Evolutionary conservation across 2,329 filamentous ascomycete genomes (phyloP).

Genomic region (Ophiocordyceps sinensis): DNA sequence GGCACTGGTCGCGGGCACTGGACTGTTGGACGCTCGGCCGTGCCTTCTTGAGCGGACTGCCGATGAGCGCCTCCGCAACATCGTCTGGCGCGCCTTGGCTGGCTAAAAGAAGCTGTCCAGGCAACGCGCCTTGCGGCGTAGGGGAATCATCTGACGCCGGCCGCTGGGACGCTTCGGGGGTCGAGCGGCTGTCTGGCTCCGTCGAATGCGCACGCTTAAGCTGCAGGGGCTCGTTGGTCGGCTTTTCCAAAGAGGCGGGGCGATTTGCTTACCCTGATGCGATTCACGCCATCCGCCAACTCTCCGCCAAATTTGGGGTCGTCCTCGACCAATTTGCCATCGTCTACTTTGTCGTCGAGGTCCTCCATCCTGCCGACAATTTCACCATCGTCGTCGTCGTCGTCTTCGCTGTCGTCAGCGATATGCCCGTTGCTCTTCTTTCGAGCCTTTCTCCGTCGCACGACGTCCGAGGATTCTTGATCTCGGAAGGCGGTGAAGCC

Average conservation of each 20-base stretch:
- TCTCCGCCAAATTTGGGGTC: slow-evolving; percentile 61
- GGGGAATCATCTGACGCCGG: slow-evolving; percentile 30
- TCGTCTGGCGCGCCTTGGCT: slow-evolving; percentile 17
- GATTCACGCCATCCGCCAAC: slow-evolving; percentile 65
- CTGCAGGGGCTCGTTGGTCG: slow-evolving; percentile 15
- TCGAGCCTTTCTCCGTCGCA: slow-evolving; percentile 39
- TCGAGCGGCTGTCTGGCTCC: slow-evolving; percentile 41
- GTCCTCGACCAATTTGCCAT: slow-evolving; percentile 49
- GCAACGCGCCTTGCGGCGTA: slow-evolving; percentile 6
- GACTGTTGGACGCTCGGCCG: slow-evolving; percentile 38
- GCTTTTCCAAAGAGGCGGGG: not conserved
- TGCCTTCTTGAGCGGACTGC: slow-evolving; percentile 64
- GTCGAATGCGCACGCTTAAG: slow-evolving; percentile 69
- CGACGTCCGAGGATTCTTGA: slow-evolving; percentile 34
- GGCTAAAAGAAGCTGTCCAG: slow-evolving; percentile 8
- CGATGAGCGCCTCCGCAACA: slow-evolving; percentile 31
- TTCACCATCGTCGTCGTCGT: slow-evolving; percentile 51
- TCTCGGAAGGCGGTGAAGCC: slow-evolving; percentile 85
- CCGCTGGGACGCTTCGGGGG: slow-evolving; percentile 18
- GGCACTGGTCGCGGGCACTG: slow-evolving; percentile 10
- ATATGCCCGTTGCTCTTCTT: slow-evolving; percentile 56
- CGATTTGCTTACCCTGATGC: slow-evolving; percentile 56
- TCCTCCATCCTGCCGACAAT: slow-evolving; percentile 52
- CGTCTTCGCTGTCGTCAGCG: slow-evolving; percentile 57
- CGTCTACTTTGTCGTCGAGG: slow-evolving; percentile 44